These are phyloP conservation scores for Ustilago sp. DNA, from an alignment of 1,284 basidiomycete genomes.

Conservation along the genomic window DNA sequence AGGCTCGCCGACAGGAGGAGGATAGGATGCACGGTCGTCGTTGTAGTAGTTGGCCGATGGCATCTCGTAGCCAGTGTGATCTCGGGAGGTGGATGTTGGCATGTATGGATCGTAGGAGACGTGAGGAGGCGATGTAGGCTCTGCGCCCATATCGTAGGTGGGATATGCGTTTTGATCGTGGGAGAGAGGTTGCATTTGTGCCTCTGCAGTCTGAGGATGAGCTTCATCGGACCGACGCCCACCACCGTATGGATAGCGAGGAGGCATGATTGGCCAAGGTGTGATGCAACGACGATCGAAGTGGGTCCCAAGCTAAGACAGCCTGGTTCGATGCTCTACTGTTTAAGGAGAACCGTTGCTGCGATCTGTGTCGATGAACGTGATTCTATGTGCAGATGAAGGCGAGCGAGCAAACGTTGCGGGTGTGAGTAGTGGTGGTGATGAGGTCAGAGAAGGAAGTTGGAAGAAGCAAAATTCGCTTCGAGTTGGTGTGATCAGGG, in stretches of 20 bases:
- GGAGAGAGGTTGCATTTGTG: conserved; percentile 18
- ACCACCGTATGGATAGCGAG: conserved; percentile 41
- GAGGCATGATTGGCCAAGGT: conserved; percentile 25
- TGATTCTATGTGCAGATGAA: conserved; percentile 6
- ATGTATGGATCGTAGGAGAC: conserved; percentile 44
- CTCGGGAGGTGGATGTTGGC: conserved; percentile 34
- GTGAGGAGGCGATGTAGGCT: conserved; percentile 34
- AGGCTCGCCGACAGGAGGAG: conserved; percentile 25
- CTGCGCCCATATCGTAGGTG: conserved; percentile 52
- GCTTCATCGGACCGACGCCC: conserved; percentile 24
- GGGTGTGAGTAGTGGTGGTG: not conserved
- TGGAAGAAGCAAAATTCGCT: not conserved
- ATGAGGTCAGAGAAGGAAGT: not conserved
- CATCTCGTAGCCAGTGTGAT: conserved; percentile 42
- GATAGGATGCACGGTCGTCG: conserved; percentile 19
- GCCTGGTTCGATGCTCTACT: not conserved
- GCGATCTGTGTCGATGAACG: not conserved
- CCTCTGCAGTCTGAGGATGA: conserved; percentile 32
- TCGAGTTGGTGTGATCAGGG: not conserved
- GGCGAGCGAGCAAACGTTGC: not conserved
- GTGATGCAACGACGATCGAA: conserved; percentile 16
- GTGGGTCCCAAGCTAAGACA: conserved; percentile 12
- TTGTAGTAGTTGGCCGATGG: conserved; percentile 45
- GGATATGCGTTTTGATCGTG: conserved; percentile 43
- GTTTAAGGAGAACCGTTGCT: not conserved